A percentile compares a stretch with the other conserved stretches of the same genome.
Conservation (phyloP, 1,139 yeast genomes). For the Hyphopichia pseudoburtonii region DNA sequence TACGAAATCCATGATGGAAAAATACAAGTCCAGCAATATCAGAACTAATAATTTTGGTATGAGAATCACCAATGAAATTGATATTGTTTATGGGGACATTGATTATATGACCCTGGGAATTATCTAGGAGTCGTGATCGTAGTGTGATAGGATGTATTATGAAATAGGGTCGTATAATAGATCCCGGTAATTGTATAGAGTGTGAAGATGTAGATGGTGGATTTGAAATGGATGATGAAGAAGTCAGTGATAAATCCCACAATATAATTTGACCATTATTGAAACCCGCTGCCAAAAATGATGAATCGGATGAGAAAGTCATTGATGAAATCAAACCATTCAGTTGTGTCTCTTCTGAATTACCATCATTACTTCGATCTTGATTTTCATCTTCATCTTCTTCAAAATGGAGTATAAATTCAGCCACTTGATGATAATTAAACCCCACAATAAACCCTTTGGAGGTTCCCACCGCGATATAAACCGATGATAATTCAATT, state of each 20-base stretch:
- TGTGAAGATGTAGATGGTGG: background rate
- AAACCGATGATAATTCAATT: conserved; percentile 46
- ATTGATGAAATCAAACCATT: conserved; percentile 47
- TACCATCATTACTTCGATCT: conserved; percentile 1
- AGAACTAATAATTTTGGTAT: conserved; percentile 56
- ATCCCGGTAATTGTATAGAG: too few relatives aligned
- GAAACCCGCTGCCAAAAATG: conserved; percentile 35
- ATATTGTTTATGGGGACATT: conserved; percentile 48
- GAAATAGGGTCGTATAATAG: conserved; percentile 16
- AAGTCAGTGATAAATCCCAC: conserved; percentile 26
- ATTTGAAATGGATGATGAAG: conserved; percentile 4
- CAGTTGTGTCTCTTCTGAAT: conserved; percentile 17
- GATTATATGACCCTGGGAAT: conserved; percentile 52
- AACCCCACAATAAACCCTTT: conserved; percentile 60
- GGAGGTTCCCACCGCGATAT: conserved; percentile 62
- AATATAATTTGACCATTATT: conserved; percentile 27
- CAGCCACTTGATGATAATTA: conserved; percentile 59
- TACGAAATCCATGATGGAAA: conserved; percentile 58
- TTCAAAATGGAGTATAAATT: conserved; percentile 40
- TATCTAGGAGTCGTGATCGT: conserved; percentile 25
- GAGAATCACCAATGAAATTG: conserved; percentile 55
- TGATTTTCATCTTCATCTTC: conserved; percentile 12
- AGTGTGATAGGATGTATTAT: conserved; percentile 29
- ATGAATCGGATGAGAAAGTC: conserved; percentile 37
- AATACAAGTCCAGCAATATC: conserved; percentile 62